Base-by-base conservation (phyloP, 129 eudicot species). In the Chrysanthemum makinoi region DNA sequence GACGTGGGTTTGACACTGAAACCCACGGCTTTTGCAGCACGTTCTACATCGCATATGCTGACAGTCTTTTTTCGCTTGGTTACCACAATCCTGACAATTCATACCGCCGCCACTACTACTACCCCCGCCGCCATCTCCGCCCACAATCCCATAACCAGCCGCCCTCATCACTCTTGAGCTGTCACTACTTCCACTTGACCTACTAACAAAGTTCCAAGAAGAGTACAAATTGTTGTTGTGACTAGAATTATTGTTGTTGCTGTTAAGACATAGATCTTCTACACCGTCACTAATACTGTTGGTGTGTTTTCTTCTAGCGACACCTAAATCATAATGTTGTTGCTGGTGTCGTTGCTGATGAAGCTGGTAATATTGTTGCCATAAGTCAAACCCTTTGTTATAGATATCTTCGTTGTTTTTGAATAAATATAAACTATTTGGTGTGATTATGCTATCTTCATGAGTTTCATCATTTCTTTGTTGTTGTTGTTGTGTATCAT, bases 41-140 rank as follows among this genome's bases (percentile, higher is more conserved):
- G 89, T 91, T 78, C 97, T 72, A 64, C 97, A 91, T 76, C 97
- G 78, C 87, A 87, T 66, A 14, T 91, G 86, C 0, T 17, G 75
- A 52, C 95, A 87, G 51, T 87, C 95, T 80, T 87, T 91, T 73
- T 91, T 91, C 0, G 97, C 95, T 68, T 87, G 95, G 54, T 91
- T 91, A n/a, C 97, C 97, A 30, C 97, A 91, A 43, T 91, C 97
- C 59, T 91, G 97, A 35, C 97, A 91, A 33, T 84, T 91, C 2
- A 87, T 73, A 4, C 74, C 77, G 7, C 81, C 73, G 0, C 83
- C 65, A 4, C 70, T 17, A 5, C 78, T 2, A 0, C 72, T 46
- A 10, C 86, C 35, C 0, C 84, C 82, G 68, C 78, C 75, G 62
- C 35, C 56, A 74, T 83, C 67, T 59, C 87, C 61, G 43, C 83